Evolutionary conservation across 2,329 filamentous ascomycete species (phyloP), one percentile per base, ranked within the genome.

Genomic region (Geosmithia flava): DNA sequence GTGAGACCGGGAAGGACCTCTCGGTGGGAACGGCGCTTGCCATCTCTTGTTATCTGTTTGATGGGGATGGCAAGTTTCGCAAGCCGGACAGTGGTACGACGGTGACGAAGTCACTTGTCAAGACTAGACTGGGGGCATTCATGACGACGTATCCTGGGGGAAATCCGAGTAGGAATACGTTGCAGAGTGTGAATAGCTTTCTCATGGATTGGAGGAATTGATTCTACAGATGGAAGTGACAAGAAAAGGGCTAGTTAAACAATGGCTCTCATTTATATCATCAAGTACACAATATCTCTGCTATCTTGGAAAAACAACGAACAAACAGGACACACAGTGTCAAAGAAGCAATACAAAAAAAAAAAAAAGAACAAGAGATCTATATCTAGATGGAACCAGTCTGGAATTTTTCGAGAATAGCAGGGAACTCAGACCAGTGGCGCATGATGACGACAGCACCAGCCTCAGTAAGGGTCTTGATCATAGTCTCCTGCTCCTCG

Each of bases 181-280:
- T 97, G 39, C 90, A 96, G 64, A 91, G 87, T 55, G 84, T 97
- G 5, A 96, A 97, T 64, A 86, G 86, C 48, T 95, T 87, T 58
- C 67, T 97, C 47, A 91, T 97, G 80, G 74, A 74, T 49, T 70
- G 67, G 63, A 58, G 59, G 44, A 64, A 55, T 49, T 63, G 33
- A 37, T 16, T 37, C 33, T 5, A 11, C 6, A 37, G 33, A 27
- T 8, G 23, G 23, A 61, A 29, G 17, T 43, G 45, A 42, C 4
- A 8, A 20, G 15, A 5, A 7, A 42, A 42, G 29, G 20, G n/a
- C 8, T 27, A 8, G 8, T 27, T 8, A 23, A 46, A 41, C 11
- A 45, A 46, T 52, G 47, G 48, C 45, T 53, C 46, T 56, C 46
- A 49, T 54, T 52, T 39, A 37, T 20, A 30, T 44, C 30, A 5